A percentile compares a stretch with the other conserved stretches of the same genome.
These are phyloP conservation scores for Diversispora eburnea DNA, from an alignment of 192 early-diverging fungal genomes.

Conservation along the genomic window DNA sequence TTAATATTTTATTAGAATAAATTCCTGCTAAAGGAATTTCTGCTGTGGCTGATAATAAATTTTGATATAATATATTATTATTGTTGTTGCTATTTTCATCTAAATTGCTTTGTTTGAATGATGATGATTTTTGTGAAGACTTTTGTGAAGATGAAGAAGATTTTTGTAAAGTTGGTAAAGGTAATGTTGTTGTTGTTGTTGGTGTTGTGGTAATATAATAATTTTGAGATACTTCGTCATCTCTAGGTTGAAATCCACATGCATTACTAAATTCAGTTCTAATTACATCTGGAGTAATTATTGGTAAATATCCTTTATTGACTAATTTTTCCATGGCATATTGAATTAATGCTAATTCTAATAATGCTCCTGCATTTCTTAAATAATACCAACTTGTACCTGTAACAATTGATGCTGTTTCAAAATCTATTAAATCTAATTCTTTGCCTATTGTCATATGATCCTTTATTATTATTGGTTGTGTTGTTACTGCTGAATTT, in stretches of 20 bases:
- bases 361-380: constrained; percentile 77
- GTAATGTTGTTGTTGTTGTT: neutral
- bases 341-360: constrained; percentile 85
- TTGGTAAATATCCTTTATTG: constrained; percentile 67
- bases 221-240: constrained; percentile 77
- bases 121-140: too few relatives aligned
- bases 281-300: constrained; percentile 80
- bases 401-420: constrained; percentile 72
- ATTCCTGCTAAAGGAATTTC: constrained; percentile 90
- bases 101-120: too few relatives aligned
- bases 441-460: constrained; percentile 67
- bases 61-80: too few relatives aligned
- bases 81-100: too few relatives aligned
- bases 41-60: constrained; percentile 79
- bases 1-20: constrained; percentile 65
- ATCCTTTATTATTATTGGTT: constrained; percentile 37
- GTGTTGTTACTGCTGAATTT: too few relatives aligned
- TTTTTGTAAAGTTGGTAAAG: too few relatives aligned
- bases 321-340: constrained; percentile 78
- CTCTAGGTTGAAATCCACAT: constrained; percentile 86
- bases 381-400: constrained; percentile 86
- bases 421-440: constrained; percentile 76
- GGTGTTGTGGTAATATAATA: constrained; percentile 59
- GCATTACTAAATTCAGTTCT: constrained; percentile 74
- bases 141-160: too few relatives aligned